Evolutionary conservation across 441 rosid species (phyloP).

Genomic region (Bruguiera hainesii): DNA sequence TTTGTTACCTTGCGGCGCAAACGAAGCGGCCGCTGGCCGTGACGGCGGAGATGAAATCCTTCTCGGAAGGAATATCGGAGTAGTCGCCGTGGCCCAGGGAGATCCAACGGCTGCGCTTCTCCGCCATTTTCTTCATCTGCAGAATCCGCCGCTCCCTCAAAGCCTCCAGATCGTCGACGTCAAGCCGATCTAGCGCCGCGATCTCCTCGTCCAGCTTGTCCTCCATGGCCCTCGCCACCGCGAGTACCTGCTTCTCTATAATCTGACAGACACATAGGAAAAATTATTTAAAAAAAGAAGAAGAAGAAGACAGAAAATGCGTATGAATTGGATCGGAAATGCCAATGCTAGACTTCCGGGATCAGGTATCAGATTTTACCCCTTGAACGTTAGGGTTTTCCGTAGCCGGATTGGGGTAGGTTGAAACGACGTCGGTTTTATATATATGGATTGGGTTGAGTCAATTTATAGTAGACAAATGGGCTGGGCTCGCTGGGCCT

Average conservation of each 20-base stretch:
- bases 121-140: slow-evolving; percentile 95
- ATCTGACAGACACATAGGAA: slow-evolving; percentile 34
- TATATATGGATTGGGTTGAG: no score
- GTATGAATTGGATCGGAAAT: not conserved
- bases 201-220: slow-evolving; percentile 87
- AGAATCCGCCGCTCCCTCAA: slow-evolving; percentile 70
- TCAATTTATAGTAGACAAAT: no score
- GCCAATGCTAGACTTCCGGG: no score
- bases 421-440: slow-evolving; percentile 15
- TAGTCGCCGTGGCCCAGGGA: slow-evolving; percentile 90
- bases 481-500: no score
- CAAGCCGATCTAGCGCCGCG: slow-evolving; percentile 64
- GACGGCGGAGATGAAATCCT: slow-evolving; percentile 76
- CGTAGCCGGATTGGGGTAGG: slow-evolving; percentile 29
- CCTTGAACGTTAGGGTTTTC: slow-evolving; percentile 58
- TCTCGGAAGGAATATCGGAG: slow-evolving; percentile 72
- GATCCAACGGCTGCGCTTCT: slow-evolving; percentile 90
- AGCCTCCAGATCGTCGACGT: slow-evolving; percentile 72
- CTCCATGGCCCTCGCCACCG: slow-evolving; percentile 91
- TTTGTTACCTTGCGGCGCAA: slow-evolving; percentile 79
- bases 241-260: slow-evolving; percentile 73
- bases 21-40: slow-evolving; percentile 93
- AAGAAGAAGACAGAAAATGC: no score
- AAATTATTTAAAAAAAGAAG: not conserved
- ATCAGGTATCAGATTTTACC: slow-evolving; percentile 22